Evolutionary conservation across 1,284 basidiomycete species (phyloP).

Genomic region (Amylostereum areolatum): DNA sequence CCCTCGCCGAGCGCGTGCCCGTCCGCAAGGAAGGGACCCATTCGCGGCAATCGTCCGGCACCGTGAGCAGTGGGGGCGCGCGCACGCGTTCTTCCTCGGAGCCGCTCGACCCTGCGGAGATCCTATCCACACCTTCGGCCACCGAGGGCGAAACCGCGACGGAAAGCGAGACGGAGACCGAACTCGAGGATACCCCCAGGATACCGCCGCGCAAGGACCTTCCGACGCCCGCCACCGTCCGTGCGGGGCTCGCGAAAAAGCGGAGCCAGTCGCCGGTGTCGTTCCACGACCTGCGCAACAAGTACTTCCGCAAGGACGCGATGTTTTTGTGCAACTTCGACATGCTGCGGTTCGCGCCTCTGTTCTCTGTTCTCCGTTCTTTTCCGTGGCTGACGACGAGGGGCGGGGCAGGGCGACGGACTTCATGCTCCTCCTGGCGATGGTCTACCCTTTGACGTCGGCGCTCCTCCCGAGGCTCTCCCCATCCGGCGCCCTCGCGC

Average conservation of each 20-base stretch:
- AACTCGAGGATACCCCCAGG: too few species aligned
- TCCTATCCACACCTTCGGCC: constrained; percentile 53
- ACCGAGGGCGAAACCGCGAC: constrained; percentile 73
- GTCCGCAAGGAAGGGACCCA: too few species aligned
- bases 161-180: constrained; percentile 52
- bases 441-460: constrained; percentile 48
- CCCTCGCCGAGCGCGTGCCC: constrained; percentile 79
- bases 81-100: too few species aligned
- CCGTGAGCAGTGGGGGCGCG: too few species aligned
- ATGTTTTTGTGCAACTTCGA: constrained; percentile 83
- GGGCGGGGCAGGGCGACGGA: constrained; percentile 49
- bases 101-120: constrained; percentile 9
- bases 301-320: constrained; percentile 87
- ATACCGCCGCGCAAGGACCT: too few species aligned
- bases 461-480: constrained; percentile 36
- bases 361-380: constrained; percentile 6
- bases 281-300: constrained; percentile 86
- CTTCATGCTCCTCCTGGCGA: constrained; percentile 55
- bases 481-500: constrained; percentile 57
- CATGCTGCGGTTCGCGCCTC: constrained; percentile 62
- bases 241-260: constrained; percentile 14
- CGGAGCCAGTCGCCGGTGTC: constrained; percentile 29
- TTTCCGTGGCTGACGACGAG: background rate
- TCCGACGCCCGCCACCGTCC: too few species aligned
- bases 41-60: too few species aligned